Evolutionary conservation across 2,329 filamentous ascomycete genomes (phyloP).

Genomic region (Diaporthe sp.): DNA sequence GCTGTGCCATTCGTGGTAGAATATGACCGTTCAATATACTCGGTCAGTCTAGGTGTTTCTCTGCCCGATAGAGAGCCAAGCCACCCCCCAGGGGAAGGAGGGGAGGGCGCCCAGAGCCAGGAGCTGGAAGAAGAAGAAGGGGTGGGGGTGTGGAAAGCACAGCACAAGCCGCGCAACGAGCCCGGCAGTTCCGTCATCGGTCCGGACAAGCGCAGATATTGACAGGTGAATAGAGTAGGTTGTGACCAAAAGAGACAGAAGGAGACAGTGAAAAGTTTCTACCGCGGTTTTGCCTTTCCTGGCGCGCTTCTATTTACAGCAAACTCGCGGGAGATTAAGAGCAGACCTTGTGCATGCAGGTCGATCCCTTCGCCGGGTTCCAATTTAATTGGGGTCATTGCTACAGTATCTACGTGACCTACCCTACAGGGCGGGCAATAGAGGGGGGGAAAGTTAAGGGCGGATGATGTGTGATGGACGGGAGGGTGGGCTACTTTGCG

Average conservation of each 20-base stretch:
- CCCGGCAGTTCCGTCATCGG: slow-evolving; percentile 23
- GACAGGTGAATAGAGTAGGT: slow-evolving; percentile 17
- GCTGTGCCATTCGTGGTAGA: not conserved
- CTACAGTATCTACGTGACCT: slow-evolving; percentile 19
- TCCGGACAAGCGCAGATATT: slow-evolving; percentile 3
- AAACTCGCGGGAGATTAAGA: slow-evolving; percentile 24
- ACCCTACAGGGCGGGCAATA: slow-evolving; percentile 1
- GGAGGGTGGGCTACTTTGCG: not conserved
- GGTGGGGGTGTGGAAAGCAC: not conserved
- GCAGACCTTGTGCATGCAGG: slow-evolving; percentile 20
- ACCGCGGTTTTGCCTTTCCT: slow-evolving; percentile 20
- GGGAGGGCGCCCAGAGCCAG: slow-evolving; percentile 4
- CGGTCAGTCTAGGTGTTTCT: not conserved
- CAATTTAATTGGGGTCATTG: slow-evolving; percentile 23
- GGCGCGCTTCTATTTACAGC: slow-evolving; percentile 21
- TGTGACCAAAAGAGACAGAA: not conserved
- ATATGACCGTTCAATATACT: slow-evolving; percentile 12
- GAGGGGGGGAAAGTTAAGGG: not conserved
- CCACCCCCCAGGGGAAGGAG: slow-evolving; percentile 19
- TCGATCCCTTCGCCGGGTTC: slow-evolving; percentile 19
- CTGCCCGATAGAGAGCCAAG: not conserved
- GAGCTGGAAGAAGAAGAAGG: not conserved
- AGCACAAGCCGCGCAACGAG: not conserved
- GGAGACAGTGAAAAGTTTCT: slow-evolving; percentile 7
- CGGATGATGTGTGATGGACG: not conserved